phyloP scores from a whole-genome alignment of 1,284 basidiomycete species.

The Malassezia slooffiae region DNA sequence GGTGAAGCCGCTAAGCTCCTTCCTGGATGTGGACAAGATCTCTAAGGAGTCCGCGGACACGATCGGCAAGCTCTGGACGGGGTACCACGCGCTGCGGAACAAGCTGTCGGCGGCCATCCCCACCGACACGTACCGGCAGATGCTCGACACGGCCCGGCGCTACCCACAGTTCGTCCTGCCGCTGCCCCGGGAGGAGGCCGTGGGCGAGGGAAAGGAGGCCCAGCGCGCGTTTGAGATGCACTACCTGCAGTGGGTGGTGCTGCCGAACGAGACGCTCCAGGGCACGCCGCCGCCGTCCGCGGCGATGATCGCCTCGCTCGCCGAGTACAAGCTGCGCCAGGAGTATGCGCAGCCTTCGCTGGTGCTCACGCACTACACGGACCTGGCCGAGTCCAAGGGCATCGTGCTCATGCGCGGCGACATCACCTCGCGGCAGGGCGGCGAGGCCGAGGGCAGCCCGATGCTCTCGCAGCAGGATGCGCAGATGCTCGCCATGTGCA shows the following conservation, averaged over 20 bases:
- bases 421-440: conserved; percentile 56
- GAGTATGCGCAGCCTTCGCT: conserved; percentile 84
- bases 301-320: conserved; percentile 80
- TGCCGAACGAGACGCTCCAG: conserved; percentile 18
- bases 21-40: conserved; percentile 36
- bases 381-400: conserved; percentile 67
- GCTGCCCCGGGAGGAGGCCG: conserved; percentile 27
- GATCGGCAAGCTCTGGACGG: conserved; percentile 41
- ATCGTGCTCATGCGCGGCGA: conserved; percentile 83
- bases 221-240: conserved; percentile 41
- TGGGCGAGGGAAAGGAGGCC: conserved; percentile 7
- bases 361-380: conserved; percentile 82
- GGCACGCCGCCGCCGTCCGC: conserved; percentile 43
- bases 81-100: conserved; percentile 40
- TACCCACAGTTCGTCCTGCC: conserved; percentile 44
- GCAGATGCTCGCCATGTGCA: conserved; percentile 31
- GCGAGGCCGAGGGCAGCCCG: conserved; percentile 55
- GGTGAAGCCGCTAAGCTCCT: conserved; percentile 19
- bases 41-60: conserved; percentile 19
- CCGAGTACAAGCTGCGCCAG: conserved; percentile 80
- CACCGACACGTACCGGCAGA: conserved; percentile 22
- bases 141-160: conserved; percentile 24
- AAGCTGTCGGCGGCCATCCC: conserved; percentile 43
- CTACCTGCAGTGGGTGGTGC: conserved; percentile 37
- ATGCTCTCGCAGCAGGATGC: conserved; percentile 31